Base-by-base conservation (phyloP, 345 rosid species). In the Excoecaria agallocha region DNA sequence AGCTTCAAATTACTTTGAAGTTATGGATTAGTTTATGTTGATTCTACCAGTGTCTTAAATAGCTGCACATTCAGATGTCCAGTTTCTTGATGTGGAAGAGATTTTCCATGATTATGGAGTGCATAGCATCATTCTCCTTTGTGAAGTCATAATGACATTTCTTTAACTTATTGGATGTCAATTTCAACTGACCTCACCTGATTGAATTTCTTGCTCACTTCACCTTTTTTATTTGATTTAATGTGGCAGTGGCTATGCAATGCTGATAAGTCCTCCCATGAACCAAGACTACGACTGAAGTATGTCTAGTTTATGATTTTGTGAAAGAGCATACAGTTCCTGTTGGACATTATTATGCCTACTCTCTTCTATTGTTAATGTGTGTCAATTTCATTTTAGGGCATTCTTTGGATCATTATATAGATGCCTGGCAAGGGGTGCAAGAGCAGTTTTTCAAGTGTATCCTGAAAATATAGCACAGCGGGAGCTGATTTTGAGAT, bases 201-300 rank as follows among this genome's bases (percentile, higher is more conserved):
- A 0, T 30, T 30, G 30, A 30, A 30, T 30, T 30, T 30, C 30
- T 30, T 30, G 30, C 30, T 30, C 30, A 30, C 30, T 30, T 30
- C 30, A 30, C 48, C 10, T 43, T 6, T 43, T 43, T 43, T 43
- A 37, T 52, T 39, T 76, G 35, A 11, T 38, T 79, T 55, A 68
- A 22, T 51, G 54, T 43, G 61, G 79, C 87, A 93, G 97, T 95
- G 99, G 98, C 78, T 93, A 76, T 95, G 99, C 89, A 95, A 95
- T 85, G 97, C 97, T 5, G 97, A 95, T 77, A 95, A 93, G 88
- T 91, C 99, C 72, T 91, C 91, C 6, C 99, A 93, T 76, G 93
- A 95, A 79, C 99, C 98, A 63, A 88, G 82, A 66, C 79, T 89
- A 76, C 85, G 99, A 83, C 77, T 93, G 77, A 95, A 93, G 98